Conservation (phyloP, 257 asterid genomes). For the Lycium ferocissimum region DNA sequence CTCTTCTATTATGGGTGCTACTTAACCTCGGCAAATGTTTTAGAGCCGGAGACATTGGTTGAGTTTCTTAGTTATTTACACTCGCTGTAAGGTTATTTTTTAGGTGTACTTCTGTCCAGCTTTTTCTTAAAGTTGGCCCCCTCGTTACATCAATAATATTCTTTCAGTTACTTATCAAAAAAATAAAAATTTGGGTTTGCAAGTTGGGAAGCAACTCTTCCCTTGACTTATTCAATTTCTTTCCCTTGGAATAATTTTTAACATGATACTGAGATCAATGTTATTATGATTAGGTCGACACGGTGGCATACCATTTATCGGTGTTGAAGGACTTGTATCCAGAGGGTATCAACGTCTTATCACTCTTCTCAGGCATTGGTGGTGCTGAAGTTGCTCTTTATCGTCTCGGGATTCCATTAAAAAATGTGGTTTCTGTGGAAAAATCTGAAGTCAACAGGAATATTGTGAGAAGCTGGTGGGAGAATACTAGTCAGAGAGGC, state of each 20-base stretch:
- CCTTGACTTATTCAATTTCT: not conserved
- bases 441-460: conserved; percentile 21
- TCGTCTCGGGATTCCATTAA: conserved; percentile 17
- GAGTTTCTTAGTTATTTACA: no score
- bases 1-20: no score
- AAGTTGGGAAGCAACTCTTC: not conserved
- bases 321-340: conserved; percentile 19
- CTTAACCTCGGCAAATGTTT: no score
- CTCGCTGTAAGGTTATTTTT: no score
- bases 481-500: conserved; percentile 14
- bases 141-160: no score
- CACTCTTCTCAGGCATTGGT: conserved; percentile 22
- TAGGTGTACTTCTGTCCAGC: no score
- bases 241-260: not conserved
- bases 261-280: not conserved
- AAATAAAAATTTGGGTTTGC: not conserved
- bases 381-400: conserved; percentile 28
- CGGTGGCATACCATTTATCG: conserved; percentile 22
- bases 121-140: no score
- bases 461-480: conserved; percentile 23
- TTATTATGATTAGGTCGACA: conserved; percentile 6
- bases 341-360: conserved; percentile 11
- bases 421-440: conserved; percentile 22
- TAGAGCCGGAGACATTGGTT: no score
- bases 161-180: no score